Evolutionary conservation across 2,329 filamentous ascomycete genomes (phyloP), one percentile per base, ranked within the genome.

Genomic region (Biscogniauxia mediterranea): DNA sequence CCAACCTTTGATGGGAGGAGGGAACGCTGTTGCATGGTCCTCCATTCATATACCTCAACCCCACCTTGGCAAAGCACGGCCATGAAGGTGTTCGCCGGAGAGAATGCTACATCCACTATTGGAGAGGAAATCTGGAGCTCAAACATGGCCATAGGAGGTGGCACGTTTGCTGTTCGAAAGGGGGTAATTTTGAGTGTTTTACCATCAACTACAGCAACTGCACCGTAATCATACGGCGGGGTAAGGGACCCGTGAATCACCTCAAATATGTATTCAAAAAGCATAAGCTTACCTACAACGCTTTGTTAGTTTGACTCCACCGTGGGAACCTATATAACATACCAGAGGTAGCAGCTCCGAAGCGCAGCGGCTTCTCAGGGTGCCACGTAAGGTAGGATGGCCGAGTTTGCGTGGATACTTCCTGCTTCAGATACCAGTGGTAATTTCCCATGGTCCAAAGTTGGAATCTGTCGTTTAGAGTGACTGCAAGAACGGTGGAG

Each of bases 371-470:
- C 73, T 90, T 93, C 72, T 98, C 95, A 1, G 92, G 86, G 74
- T 99, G 92, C 95, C 95, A 99, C 0, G 80, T 73, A n/a, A 86
- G 66, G 49, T 73, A 68, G 54, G 70, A 56, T 49, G 75, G 69
- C 3, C 69, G 67, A 13, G 68, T 70, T 7, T 74, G 68, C 6
- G 83, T 78, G 6, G 79, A 77, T 6, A 97, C 81, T 73, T 97
- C 93, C 74, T 97, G 93, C 78, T 99, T 99, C 17, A 99, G 81
- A 74, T 98, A 98, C 85, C 95, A 99, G 73, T 98, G 92, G 69
- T 99, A 99, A 74, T 99, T 99, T 20, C 92, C 91, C 83, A 90
- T 97, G 0, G 93, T 97, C 95, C 95, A 99, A 1, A 99, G 80
- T 72, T 99, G 95, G n/a, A 95, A 79, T 59, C 86, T 84, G 65